Conservation (phyloP, 768 basidiomycete species). For the Kwoniella pini region DNA sequence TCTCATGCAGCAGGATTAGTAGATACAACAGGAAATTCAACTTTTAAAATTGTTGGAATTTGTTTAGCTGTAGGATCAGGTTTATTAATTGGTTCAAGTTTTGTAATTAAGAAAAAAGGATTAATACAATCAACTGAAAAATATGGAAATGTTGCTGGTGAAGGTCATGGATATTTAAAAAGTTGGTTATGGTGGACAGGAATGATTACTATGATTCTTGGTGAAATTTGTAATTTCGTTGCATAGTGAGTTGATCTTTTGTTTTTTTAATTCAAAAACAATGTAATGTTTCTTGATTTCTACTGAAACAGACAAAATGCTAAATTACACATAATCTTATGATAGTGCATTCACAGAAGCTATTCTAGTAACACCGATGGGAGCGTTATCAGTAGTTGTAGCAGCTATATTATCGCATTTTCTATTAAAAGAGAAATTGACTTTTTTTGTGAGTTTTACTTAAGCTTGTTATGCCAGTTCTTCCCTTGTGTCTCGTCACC, state of each 20-base stretch:
- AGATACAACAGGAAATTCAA: constrained; percentile 33
- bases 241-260: constrained; percentile 50
- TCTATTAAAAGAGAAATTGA: constrained; percentile 88
- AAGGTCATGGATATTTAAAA: constrained; percentile 93
- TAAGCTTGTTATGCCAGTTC: too few relatives aligned
- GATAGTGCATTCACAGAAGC: constrained; percentile 89
- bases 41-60: constrained; percentile 57
- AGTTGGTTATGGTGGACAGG: constrained; percentile 90
- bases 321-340: constrained; percentile 33
- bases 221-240: constrained; percentile 57
- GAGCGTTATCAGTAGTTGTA: constrained; percentile 92
- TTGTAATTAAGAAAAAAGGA: constrained; percentile 98
- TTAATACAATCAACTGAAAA: constrained; percentile 60
- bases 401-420: constrained; percentile 89
- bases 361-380: constrained; percentile 93
- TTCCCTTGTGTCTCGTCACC: too few relatives aligned
- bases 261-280: too few relatives aligned
- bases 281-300: too few relatives aligned
- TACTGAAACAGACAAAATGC: background rate
- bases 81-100: constrained; percentile 80
- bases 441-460: constrained; percentile 68
- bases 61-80: constrained; percentile 64
- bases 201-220: constrained; percentile 93
- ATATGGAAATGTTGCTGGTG: constrained; percentile 61
- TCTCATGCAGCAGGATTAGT: constrained; percentile 22